Base-by-base conservation (phyloP, 768 basidiomycete species). In the Termitomyces eurrhizus region DNA sequence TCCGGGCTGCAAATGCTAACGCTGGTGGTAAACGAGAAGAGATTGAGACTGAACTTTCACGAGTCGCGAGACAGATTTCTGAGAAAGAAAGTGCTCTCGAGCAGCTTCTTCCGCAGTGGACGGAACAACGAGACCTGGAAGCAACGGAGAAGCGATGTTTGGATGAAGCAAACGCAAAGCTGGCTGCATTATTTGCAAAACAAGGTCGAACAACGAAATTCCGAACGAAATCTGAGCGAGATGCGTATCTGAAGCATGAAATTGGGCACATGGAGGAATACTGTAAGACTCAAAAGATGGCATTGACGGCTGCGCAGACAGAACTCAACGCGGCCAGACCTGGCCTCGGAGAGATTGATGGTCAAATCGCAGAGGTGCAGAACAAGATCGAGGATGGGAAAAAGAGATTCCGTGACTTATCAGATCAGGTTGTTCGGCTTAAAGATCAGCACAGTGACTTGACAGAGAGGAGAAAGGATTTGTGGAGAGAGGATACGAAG, bases 401-500 rank as follows among this genome's bases (percentile, higher is more conserved):
- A 53, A 76, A 76, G 57, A 75, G 80, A 50, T 78, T 82, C 58
- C 80, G 78, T 64, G 81, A 83, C n/a, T 68, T 93, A 18, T 75
- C 73, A 4, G 89, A 90, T 49, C 83, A 90, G 64, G 73, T 88
- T 18, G 73, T 74, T 0, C 69, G 70, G 59, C 71, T 92, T 52
- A 91, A 87, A 72, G 87, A 90, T 58, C 77, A 89, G 68, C 82
- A 88, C 64, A 80, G 79, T 29, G 88, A 85, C 54, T 74, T 89
- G 69, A 81, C 76, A 48, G 96, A 98, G 74, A 82, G 85, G 71
- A 77, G 94, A 66, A 97, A 96, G 80, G 94, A 96, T 55, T 72
- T 93, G 36, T 98, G 97, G 96, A 81, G 95, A 66, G 94, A 96
- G 72, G 96, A 98, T 62, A 88, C 92, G 0, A 96, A 92, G 72